Conservation (phyloP, 306 rosid genomes). For the Quercus engelmannii region DNA sequence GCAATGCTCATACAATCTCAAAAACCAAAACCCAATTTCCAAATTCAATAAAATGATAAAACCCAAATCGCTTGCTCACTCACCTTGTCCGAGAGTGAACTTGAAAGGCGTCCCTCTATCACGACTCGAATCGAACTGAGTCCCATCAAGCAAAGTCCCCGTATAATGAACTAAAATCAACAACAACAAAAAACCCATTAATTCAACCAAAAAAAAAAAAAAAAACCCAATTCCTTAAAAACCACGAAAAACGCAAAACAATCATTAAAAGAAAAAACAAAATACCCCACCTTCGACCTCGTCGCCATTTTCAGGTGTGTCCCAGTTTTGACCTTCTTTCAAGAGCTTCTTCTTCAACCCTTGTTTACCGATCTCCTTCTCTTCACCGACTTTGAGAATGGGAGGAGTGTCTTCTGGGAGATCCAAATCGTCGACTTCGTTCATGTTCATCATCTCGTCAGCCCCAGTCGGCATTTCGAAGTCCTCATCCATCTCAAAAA, state of each 20-base stretch:
- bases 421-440: conserved; percentile 72
- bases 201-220: not conserved
- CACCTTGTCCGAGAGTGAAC: conserved; percentile 98
- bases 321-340: conserved; percentile 80
- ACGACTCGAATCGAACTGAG: conserved; percentile 92
- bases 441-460: conserved; percentile 50
- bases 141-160: conserved; percentile 88
- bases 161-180: conserved; percentile 68
- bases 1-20: not conserved
- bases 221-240: too few relatives aligned
- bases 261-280: not conserved
- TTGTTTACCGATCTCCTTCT: conserved; percentile 75
- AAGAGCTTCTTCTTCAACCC: conserved; percentile 92
- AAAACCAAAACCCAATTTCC: not conserved
- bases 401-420: conserved; percentile 40
- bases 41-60: not conserved
- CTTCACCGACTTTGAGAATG: conserved; percentile 73
- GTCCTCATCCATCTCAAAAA: conserved; percentile 56
- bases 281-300: conserved; percentile 70
- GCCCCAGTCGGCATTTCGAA: conserved; percentile 44
- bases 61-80: not conserved
- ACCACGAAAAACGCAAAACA: too few relatives aligned
- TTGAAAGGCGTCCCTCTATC: conserved; percentile 66
- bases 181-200: not conserved
- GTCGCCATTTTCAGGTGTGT: conserved; percentile 74